phyloP scores from a whole-genome alignment of 78 protist species.

The Dictyostelium capitatum region DNA sequence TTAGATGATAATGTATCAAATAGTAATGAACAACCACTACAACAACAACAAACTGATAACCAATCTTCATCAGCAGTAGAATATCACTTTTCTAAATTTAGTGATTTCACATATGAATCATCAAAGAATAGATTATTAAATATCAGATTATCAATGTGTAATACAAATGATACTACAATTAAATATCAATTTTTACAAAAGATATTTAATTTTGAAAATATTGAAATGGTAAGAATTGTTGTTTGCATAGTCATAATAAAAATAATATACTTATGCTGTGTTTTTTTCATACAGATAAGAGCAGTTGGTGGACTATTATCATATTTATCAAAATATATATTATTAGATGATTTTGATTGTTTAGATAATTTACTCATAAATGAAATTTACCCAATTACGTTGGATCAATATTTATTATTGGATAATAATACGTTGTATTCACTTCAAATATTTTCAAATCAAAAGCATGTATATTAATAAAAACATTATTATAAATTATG shows the following conservation, averaged over 20 bases:
- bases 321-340: slow-evolving; percentile 48
- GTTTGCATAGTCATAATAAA: too few relatives aligned
- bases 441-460: slow-evolving; percentile 17
- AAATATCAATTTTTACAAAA: slow-evolving; percentile 16
- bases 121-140: slow-evolving; percentile 50
- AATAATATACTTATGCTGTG: too few relatives aligned
- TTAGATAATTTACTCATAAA: slow-evolving; percentile 37
- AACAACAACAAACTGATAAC: background rate
- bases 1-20: background rate
- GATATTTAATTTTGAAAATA: slow-evolving; percentile 17
- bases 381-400: slow-evolving; percentile 22
- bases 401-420: slow-evolving; percentile 19
- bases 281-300: slow-evolving; percentile 21
- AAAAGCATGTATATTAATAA: background rate
- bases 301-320: slow-evolving; percentile 52
- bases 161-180: background rate
- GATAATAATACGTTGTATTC: background rate
- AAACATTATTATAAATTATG: background rate
- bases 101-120: slow-evolving; percentile 27
- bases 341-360: slow-evolving; percentile 60
- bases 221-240: slow-evolving; percentile 69
- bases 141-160: slow-evolving; percentile 24
- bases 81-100: background rate
- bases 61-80: background rate
- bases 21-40: background rate